These are phyloP conservation scores for Podospora bellae-mahoneyi DNA, from an alignment of 495 filamentous ascomycete species.

Conservation along the genomic window DNA sequence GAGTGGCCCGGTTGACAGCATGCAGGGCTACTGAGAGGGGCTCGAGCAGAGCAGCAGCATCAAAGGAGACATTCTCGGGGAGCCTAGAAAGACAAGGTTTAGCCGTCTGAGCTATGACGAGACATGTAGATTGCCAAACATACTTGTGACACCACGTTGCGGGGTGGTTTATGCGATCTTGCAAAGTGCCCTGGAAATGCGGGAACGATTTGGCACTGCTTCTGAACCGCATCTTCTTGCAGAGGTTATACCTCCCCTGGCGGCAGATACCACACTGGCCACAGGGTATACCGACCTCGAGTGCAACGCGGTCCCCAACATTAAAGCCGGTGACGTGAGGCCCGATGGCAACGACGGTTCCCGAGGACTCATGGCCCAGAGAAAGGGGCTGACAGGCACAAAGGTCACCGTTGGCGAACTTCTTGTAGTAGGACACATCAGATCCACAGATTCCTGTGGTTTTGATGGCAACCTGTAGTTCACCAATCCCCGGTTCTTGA, in stretches of 20 bases:
- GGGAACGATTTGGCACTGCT: slow-evolving; percentile 79
- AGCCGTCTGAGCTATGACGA: background rate
- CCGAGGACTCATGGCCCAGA: slow-evolving; percentile 77
- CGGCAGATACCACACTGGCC: slow-evolving; percentile 69
- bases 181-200: slow-evolving; percentile 87
- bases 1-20: slow-evolving; percentile 61
- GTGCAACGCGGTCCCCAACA: slow-evolving; percentile 76
- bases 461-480: slow-evolving; percentile 71
- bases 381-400: slow-evolving; percentile 67
- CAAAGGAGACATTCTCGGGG: slow-evolving; percentile 66
- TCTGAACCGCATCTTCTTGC: slow-evolving; percentile 75
- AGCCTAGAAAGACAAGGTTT: slow-evolving; percentile 46
- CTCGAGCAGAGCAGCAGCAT: slow-evolving; percentile 77
- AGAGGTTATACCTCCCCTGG: slow-evolving; percentile 84
- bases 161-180: slow-evolving; percentile 84
- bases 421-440: slow-evolving; percentile 80
- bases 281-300: slow-evolving; percentile 84
- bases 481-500: slow-evolving; percentile 45
- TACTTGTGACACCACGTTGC: slow-evolving; percentile 72
- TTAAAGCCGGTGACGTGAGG: slow-evolving; percentile 50
- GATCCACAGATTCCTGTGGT: slow-evolving; percentile 80
- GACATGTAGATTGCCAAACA: slow-evolving; percentile 18
- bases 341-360: slow-evolving; percentile 63
- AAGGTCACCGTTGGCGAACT: slow-evolving; percentile 81
- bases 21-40: slow-evolving; percentile 85